A percentile compares a stretch with the other conserved stretches of the same genome.
Conservation (phyloP, 108 stramenopile genomes). For the Cyclotella cryptica region DNA sequence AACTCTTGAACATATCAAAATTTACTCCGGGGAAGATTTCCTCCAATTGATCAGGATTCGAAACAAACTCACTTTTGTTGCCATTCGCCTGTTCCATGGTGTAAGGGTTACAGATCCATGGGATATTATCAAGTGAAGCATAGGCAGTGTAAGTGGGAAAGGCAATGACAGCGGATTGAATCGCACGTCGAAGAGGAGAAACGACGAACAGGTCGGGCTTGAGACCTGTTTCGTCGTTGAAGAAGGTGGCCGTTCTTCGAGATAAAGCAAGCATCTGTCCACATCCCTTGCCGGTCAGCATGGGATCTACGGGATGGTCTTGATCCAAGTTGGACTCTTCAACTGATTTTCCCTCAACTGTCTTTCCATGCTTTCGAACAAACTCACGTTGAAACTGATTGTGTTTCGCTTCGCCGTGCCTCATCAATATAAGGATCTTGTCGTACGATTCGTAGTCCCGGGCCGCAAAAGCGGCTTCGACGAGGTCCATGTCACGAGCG, state of each 20-base stretch:
- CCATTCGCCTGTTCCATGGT: conserved; percentile 54
- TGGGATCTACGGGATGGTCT: conserved; percentile 52
- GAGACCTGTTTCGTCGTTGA: conserved; percentile 51
- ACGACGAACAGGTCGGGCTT: conserved; percentile 52
- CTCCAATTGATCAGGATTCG: conserved; percentile 24
- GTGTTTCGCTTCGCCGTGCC: conserved; percentile 55
- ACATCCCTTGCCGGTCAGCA: conserved; percentile 54
- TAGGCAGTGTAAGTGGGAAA: conserved; percentile 39
- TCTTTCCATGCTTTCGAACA: conserved; percentile 26
- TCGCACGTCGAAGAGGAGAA: conserved; percentile 56
- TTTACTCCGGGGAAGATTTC: conserved; percentile 47
- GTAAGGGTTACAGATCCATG: conserved; percentile 52
- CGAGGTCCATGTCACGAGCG: conserved; percentile 45
- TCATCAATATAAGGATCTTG: conserved; percentile 50
- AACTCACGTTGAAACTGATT: conserved; percentile 50
- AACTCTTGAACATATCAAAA: conserved; percentile 31
- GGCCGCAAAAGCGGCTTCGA: conserved; percentile 43
- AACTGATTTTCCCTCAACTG: conserved; percentile 16
- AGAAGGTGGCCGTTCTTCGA: conserved; percentile 51
- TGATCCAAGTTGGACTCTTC: conserved; percentile 46
- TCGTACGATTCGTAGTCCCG: conserved; percentile 50
- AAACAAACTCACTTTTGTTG: conserved; percentile 51
- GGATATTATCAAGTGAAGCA: conserved; percentile 36
- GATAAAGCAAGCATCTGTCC: conserved; percentile 52
- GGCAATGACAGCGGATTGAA: conserved; percentile 48